Conservation (phyloP, 208 protist genomes). For the Leishmania mexicana region DNA sequence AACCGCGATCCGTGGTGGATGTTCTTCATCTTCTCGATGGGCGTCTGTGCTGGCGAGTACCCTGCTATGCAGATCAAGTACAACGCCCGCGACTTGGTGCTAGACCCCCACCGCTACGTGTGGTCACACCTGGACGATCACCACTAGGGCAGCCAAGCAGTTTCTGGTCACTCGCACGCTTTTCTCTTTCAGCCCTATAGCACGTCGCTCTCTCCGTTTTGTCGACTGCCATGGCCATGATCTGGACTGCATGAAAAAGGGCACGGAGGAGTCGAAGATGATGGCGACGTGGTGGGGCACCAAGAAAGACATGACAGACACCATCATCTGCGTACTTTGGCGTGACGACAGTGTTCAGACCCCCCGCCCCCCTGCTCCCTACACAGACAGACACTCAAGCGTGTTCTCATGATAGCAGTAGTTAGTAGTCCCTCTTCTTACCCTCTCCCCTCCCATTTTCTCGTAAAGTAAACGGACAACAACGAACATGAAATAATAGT, state of each 20-base stretch:
- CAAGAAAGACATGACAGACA: conserved; percentile 1
- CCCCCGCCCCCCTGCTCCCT: neutral
- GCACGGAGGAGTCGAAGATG: conserved; percentile 2
- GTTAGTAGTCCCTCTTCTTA: conserved; percentile 1
- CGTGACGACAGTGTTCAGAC: neutral
- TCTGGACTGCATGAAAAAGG: neutral
- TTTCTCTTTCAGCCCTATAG: neutral
- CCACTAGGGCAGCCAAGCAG: conserved; percentile 46
- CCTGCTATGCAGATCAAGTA: conserved; percentile 86
- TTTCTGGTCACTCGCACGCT: neutral
- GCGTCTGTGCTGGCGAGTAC: conserved; percentile 84
- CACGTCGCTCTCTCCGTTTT: neutral
- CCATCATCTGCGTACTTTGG: neutral
- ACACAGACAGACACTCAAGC: neutral
- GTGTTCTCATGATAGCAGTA: neutral
- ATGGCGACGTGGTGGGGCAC: neutral
- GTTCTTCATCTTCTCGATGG: conserved; percentile 83
- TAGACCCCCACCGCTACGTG: conserved; percentile 89
- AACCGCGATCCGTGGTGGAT: conserved; percentile 86
- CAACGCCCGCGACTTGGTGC: conserved; percentile 78
- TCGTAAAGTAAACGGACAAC: neutral
- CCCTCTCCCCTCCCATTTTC: neutral
- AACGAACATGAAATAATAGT: neutral
- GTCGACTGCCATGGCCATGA: neutral
- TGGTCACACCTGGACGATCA: conserved; percentile 84